phyloP scores from a whole-genome alignment of 192 early-diverging fungal genomes.

The Paraglomus occultum region DNA sequence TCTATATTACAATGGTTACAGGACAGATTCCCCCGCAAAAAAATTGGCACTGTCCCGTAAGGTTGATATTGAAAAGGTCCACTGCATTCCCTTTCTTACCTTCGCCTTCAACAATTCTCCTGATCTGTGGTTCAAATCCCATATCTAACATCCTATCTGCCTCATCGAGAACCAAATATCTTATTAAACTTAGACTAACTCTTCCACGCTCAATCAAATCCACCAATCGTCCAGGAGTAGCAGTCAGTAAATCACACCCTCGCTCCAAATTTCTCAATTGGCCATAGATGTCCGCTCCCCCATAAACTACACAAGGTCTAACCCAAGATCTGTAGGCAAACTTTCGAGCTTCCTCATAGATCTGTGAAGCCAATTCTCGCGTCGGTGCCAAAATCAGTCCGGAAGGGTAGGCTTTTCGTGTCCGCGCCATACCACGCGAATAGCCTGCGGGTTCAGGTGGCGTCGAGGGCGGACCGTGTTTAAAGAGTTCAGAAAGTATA shows the following conservation, averaged over 20 bases:
- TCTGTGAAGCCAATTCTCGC: slow-evolving; percentile 94
- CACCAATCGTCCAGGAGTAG: slow-evolving; percentile 95
- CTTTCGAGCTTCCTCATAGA: slow-evolving; percentile 85
- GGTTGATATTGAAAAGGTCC: too few species aligned
- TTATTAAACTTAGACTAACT: slow-evolving; percentile 73
- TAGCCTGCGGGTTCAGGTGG: slow-evolving; percentile 39
- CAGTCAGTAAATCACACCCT: slow-evolving; percentile 91
- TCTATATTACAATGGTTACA: too few species aligned
- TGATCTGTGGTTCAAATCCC: slow-evolving; percentile 92
- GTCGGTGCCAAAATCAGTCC: slow-evolving; percentile 92
- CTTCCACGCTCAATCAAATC: slow-evolving; percentile 86
- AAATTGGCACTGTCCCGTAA: too few species aligned
- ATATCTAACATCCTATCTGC: slow-evolving; percentile 98
- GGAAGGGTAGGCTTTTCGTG: slow-evolving; percentile 72
- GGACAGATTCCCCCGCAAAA: too few species aligned
- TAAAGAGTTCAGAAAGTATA: slow-evolving; percentile 89
- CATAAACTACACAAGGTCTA: slow-evolving; percentile 89
- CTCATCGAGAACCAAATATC: slow-evolving; percentile 91
- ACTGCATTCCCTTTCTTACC: slow-evolving; percentile 9
- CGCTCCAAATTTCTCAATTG: slow-evolving; percentile 88
- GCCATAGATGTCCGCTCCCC: slow-evolving; percentile 87
- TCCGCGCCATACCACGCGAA: slow-evolving; percentile 54
- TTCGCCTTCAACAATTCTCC: slow-evolving; percentile 80
- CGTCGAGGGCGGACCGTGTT: slow-evolving; percentile 65
- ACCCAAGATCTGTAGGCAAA: slow-evolving; percentile 91